Base-by-base conservation (phyloP, 305 asterid species). In the Stenogyne calaminthoides region DNA sequence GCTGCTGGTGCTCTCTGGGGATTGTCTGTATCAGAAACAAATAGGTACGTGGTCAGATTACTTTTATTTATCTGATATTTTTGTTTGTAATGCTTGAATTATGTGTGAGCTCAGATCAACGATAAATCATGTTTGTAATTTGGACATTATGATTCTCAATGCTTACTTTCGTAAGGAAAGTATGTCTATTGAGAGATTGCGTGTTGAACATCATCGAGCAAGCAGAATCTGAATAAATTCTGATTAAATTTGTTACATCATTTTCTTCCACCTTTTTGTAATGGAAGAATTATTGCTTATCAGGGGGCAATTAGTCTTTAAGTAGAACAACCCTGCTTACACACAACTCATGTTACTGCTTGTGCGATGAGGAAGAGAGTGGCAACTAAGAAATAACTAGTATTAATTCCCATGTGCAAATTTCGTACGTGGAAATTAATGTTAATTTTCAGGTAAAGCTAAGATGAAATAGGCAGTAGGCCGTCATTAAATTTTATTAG, bases 1-100 rank as follows among this genome's bases (percentile, higher is more conserved):
- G 99, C 97, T 75, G 99, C 98, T 32, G 99, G 99, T 85, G 99
- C 99, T 70, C 91, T 95, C 19, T 95, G 99, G 99, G 99, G 97
- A 62, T 81, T 95, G 84, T 95, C 99, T 18, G 97, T 92, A 55
- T 95, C 99, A 22, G 99, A 95, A 89, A 81, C 95, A 70, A 92
- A 95, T 78, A 95, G 98, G 99, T 90, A 73, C 16, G 72, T 54
- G 67, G 69, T 49, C 66, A 14, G n/a, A 49, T 59, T 69, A 25
- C 42, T 62, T 19, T 52, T 49, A 40, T 47, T 68, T 63, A 46
- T 70, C 34, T 60, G 64, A 70, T 61, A 6, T 32, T 37, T 66
- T 51, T 70, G 57, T 72, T 61, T 70, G 63, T 67, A 54, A 29
- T 64, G 60, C 34, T 36, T n/a, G 19, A 39, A 52, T 51, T 7